Conservation (phyloP, 176 grass and related monocot species). For the Rhynchospora pubera region DNA sequence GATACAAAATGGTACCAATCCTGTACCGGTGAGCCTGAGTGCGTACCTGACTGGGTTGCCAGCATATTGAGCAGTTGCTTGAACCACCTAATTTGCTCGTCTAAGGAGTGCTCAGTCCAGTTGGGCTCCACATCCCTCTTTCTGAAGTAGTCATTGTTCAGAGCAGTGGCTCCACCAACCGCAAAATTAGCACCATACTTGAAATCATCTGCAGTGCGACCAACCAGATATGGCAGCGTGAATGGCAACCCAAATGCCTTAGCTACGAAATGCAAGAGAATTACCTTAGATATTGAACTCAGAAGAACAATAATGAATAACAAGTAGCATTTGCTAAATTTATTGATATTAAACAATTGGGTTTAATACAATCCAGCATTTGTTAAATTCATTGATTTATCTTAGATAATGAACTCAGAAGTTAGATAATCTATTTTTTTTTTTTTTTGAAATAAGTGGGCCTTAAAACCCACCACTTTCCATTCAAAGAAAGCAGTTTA, state of each 20-base stretch:
- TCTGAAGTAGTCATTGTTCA: constrained; percentile 50
- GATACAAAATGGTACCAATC: background rate
- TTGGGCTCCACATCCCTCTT: constrained; percentile 39
- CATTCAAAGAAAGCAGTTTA: no score
- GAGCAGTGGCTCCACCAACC: constrained; percentile 66
- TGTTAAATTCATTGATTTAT: no score
- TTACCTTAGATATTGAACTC: background rate
- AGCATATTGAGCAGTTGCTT: constrained; percentile 47
- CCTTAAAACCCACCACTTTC: no score
- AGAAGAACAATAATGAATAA: background rate
- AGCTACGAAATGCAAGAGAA: constrained; percentile 37
- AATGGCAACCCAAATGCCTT: constrained; percentile 70
- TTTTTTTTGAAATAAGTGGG: no score
- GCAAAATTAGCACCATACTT: constrained; percentile 72
- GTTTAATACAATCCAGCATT: background rate
- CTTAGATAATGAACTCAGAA: background rate
- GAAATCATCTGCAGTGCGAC: constrained; percentile 36
- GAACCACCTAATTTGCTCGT: constrained; percentile 74
- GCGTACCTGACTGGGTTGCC: constrained; percentile 19
- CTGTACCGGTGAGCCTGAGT: no score
- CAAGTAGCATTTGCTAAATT: background rate
- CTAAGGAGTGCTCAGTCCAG: constrained; percentile 59
- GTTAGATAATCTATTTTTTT: no score
- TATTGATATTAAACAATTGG: background rate
- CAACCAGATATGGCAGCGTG: constrained; percentile 54